Conservation (phyloP, 179 eudicot species). For the Beta macrorhiza region DNA sequence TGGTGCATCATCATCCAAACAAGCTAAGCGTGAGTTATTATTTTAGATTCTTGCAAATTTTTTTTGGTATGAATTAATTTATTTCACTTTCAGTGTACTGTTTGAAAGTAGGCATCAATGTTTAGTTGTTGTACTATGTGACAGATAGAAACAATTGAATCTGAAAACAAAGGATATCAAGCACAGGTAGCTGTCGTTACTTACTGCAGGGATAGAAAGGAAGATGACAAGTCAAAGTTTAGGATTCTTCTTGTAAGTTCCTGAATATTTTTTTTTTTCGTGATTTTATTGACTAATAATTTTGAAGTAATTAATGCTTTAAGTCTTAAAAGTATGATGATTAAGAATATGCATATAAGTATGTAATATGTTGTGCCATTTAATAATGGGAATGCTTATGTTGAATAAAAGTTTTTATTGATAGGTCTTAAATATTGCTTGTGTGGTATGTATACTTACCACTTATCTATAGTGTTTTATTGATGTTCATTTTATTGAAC, state of each 20-base stretch:
- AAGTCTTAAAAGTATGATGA: background rate
- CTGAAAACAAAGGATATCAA: conserved; percentile 68
- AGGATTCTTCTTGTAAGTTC: conserved; percentile 88
- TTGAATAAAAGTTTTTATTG: no score
- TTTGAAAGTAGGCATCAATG: background rate
- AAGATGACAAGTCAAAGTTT: conserved; percentile 65
- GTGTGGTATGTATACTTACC: no score
- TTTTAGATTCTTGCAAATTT: background rate
- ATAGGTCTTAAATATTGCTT: no score
- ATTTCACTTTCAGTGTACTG: background rate
- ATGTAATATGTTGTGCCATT: background rate
- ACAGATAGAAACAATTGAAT: conserved; percentile 73
- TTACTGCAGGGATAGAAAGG: conserved; percentile 60
- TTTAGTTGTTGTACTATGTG: conserved; percentile 9
- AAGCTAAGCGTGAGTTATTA: conserved; percentile 58
- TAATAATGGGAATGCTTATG: background rate
- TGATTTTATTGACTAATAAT: background rate
- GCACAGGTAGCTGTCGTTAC: conserved; percentile 75
- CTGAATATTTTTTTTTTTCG: no score
- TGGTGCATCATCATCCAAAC: conserved; percentile 85
- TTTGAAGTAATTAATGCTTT: background rate
- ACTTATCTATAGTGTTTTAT: no score
- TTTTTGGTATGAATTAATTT: background rate
- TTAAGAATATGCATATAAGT: background rate
- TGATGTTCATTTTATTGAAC: no score